These are phyloP conservation scores for Mychonastes homosphaera DNA, from an alignment of 139 green algal genomes.

Conservation along the genomic window DNA sequence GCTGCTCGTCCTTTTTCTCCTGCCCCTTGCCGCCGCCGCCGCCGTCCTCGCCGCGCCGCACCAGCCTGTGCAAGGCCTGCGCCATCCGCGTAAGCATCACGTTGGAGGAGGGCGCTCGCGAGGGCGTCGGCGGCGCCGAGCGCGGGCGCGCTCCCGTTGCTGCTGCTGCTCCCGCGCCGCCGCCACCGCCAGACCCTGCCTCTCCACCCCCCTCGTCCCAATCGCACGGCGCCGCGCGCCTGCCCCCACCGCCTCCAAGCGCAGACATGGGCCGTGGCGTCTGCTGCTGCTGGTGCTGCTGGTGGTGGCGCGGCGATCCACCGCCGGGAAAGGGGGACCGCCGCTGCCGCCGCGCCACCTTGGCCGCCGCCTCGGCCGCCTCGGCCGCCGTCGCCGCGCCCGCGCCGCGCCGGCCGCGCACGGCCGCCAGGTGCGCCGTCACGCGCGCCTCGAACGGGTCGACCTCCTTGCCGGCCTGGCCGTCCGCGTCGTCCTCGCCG, in stretches of 20 bases:
- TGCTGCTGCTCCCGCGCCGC: neutral
- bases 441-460: too few species aligned
- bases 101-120: neutral
- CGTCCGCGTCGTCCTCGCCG: too few species aligned
- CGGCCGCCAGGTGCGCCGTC: too few species aligned
- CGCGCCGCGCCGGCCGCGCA: too few species aligned
- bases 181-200: neutral
- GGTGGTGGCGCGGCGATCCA: neutral
- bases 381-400: too few species aligned
- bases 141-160: neutral
- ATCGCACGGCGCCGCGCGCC: neutral
- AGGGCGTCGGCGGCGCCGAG: neutral
- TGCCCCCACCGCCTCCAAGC: neutral
- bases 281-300: constrained; percentile 9
- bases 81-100: too few species aligned
- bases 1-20: too few species aligned
- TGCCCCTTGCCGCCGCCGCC: too few species aligned
- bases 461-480: too few species aligned
- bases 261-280: constrained; percentile 6
- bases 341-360: constrained; percentile 9
- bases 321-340: neutral
- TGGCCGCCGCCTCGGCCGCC: too few species aligned
- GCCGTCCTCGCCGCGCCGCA: too few species aligned
- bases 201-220: neutral
- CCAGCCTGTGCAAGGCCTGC: too few species aligned